A percentile compares a stretch with the other conserved stretches of the same genome.
Conservation (phyloP, 2,329 filamentous ascomycete species). For the Lasiodiplodia sp. region DNA sequence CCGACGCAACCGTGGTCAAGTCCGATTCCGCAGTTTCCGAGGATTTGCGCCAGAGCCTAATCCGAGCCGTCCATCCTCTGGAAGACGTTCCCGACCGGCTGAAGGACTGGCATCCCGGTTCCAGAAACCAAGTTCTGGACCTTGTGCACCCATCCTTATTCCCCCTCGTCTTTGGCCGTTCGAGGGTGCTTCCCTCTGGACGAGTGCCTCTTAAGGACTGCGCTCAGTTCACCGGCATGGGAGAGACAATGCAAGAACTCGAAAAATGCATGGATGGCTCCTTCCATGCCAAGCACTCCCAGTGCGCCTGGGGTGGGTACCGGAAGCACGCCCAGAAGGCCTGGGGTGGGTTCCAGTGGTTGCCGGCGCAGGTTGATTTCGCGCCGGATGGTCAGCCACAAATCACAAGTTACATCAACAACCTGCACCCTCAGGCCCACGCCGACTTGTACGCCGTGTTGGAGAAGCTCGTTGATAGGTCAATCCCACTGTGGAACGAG, state of each 20-base stretch:
- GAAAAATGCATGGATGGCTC: neutral
- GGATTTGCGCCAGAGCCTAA: slow-evolving; percentile 52
- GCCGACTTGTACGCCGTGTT: slow-evolving; percentile 49
- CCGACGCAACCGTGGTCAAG: slow-evolving; percentile 57
- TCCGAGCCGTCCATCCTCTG: slow-evolving; percentile 53
- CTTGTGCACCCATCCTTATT: slow-evolving; percentile 70
- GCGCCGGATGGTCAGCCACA: slow-evolving; percentile 43
- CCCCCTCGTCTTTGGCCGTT: slow-evolving; percentile 63
- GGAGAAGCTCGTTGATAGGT: slow-evolving; percentile 50
- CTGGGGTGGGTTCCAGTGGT: slow-evolving; percentile 39
- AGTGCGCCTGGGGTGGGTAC: no score
- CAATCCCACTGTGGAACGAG: slow-evolving; percentile 57
- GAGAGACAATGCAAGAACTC: slow-evolving; percentile 34
- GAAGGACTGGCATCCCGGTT: slow-evolving; percentile 69
- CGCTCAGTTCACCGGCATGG: slow-evolving; percentile 41
- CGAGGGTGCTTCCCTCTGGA: slow-evolving; percentile 40
- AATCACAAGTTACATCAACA: slow-evolving; percentile 63
- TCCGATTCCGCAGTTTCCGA: slow-evolving; percentile 57
- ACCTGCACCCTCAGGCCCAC: slow-evolving; percentile 56
- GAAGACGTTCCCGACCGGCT: slow-evolving; percentile 59
- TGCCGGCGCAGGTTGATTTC: slow-evolving; percentile 60
- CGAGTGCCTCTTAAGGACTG: slow-evolving; percentile 41
- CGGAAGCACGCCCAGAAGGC: neutral
- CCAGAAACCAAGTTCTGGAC: slow-evolving; percentile 64
- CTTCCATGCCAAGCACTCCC: neutral